Conservation (phyloP, 345 rosid species). For the Brassica rapa region DNA sequence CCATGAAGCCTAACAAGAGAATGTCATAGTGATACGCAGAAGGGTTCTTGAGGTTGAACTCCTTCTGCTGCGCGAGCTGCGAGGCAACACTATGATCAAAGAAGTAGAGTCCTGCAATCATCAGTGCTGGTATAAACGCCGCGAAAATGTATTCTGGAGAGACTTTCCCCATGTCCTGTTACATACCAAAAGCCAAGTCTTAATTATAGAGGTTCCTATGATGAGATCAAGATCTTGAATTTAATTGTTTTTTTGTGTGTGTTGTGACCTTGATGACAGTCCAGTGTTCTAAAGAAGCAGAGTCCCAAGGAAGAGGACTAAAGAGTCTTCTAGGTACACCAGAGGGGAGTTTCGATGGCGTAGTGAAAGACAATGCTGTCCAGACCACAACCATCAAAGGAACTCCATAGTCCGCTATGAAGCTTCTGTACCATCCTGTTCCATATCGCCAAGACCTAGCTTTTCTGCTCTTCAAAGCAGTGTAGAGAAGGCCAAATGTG, state of each 20-base stretch:
- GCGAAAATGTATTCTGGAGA: constrained; percentile 62
- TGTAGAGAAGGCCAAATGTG: constrained; percentile 63
- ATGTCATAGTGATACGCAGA: constrained; percentile 80
- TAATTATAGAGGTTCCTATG: neutral
- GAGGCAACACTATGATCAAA: constrained; percentile 89
- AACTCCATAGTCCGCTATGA: constrained; percentile 85
- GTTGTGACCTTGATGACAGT: constrained; percentile 64
- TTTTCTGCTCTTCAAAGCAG: constrained; percentile 72
- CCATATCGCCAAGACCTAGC: constrained; percentile 80
- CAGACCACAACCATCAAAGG: constrained; percentile 81
- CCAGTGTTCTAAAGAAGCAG: constrained; percentile 65
- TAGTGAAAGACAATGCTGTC: constrained; percentile 63
- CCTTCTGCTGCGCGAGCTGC: constrained; percentile 82
- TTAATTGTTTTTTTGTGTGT: neutral
- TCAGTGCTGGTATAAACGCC: constrained; percentile 71
- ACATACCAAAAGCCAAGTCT: neutral
- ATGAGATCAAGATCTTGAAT: neutral
- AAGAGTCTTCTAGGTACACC: constrained; percentile 82
- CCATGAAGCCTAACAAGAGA: constrained; percentile 70
- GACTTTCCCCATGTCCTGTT: constrained; percentile 76
- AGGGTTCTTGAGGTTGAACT: constrained; percentile 83
- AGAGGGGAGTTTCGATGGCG: constrained; percentile 54
- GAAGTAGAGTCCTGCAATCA: constrained; percentile 82
- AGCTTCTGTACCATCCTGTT: constrained; percentile 61
- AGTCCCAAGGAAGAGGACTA: constrained; percentile 74